Percentiles rank a stretch among this genome's conserved stretches.
Evolutionary conservation across 345 rosid species (phyloP).

Genomic region (Ricinus communis): DNA sequence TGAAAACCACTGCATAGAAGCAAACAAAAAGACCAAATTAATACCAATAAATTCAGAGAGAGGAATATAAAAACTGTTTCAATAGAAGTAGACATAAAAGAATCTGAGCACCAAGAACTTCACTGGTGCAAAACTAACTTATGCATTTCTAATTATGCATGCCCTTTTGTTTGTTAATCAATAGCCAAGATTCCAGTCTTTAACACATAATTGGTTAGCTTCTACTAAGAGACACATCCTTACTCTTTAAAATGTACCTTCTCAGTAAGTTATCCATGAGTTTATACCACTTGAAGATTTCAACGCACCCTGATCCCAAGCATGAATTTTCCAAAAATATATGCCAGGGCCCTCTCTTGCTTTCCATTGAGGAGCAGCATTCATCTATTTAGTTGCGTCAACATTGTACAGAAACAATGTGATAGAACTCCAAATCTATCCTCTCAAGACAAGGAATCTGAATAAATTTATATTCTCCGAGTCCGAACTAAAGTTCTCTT

Average conservation of each 20-base stretch:
- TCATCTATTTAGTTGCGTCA: neutral
- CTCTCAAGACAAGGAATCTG: neutral
- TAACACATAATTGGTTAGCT: neutral
- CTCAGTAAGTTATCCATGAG: neutral
- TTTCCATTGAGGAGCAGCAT: neutral
- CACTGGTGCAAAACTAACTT: neutral
- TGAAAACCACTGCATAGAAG: slow-evolving; percentile 59
- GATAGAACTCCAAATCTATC: neutral
- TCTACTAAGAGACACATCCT: neutral
- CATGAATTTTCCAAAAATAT: too few species aligned
- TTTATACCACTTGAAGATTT: neutral
- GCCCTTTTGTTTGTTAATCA: neutral
- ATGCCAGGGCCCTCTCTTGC: too few species aligned
- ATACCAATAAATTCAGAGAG: neutral
- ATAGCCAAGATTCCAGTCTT: too few species aligned
- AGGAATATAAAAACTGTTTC: neutral
- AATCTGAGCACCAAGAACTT: neutral
- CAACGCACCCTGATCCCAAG: neutral
- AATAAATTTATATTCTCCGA: neutral
- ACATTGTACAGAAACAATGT: neutral
- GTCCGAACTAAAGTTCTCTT: neutral
- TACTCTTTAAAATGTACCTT: neutral
- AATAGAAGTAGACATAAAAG: neutral
- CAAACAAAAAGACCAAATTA: slow-evolving; percentile 3
- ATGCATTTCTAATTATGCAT: neutral